A percentile compares a stretch with the other conserved stretches of the same genome.
These are phyloP conservation scores for Leccinum imitatum DNA, from an alignment of 768 basidiomycete genomes.

Conservation along the genomic window DNA sequence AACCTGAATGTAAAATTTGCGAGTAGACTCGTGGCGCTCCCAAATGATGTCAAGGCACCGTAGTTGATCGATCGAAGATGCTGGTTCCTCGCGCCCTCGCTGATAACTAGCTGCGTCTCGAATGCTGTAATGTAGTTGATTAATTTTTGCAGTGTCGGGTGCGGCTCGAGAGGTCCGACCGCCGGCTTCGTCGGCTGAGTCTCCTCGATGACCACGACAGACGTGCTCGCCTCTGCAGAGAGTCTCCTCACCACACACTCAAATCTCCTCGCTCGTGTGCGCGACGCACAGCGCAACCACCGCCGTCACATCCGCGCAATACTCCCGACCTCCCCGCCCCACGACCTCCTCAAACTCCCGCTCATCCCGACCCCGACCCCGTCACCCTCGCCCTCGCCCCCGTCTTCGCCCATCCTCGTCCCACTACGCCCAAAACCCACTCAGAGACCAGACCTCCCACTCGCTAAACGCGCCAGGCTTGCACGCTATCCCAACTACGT, in stretches of 20 bases:
- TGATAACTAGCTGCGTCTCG: too few species aligned
- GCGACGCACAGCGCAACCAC: constrained; percentile 55
- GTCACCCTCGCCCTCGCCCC: constrained; percentile 49
- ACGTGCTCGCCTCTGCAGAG: constrained; percentile 62
- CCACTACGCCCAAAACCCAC: constrained; percentile 33
- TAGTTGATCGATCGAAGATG: too few species aligned
- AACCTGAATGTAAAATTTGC: too few species aligned
- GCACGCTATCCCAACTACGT: constrained; percentile 79
- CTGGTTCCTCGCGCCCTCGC: too few species aligned
- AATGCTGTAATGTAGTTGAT: too few species aligned
- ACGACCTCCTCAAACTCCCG: constrained; percentile 55
- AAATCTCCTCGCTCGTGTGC: constrained; percentile 55
- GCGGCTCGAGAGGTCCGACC: too few species aligned
- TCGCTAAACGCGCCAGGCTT: constrained; percentile 71
- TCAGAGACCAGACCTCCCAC: constrained; percentile 53
- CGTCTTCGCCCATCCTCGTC: constrained; percentile 41
- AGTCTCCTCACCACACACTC: constrained; percentile 61
- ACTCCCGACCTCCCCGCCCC: constrained; percentile 51
- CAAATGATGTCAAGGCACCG: too few species aligned
- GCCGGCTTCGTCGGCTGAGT: neutral
- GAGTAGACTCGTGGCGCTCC: too few species aligned
- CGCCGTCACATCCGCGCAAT: constrained; percentile 56
- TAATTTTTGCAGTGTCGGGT: neutral
- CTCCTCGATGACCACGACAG: constrained; percentile 38
- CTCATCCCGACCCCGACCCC: constrained; percentile 57